Evolutionary conservation across 2,329 filamentous ascomycete genomes (phyloP).

Genomic region (Lachnellula subtilissima): DNA sequence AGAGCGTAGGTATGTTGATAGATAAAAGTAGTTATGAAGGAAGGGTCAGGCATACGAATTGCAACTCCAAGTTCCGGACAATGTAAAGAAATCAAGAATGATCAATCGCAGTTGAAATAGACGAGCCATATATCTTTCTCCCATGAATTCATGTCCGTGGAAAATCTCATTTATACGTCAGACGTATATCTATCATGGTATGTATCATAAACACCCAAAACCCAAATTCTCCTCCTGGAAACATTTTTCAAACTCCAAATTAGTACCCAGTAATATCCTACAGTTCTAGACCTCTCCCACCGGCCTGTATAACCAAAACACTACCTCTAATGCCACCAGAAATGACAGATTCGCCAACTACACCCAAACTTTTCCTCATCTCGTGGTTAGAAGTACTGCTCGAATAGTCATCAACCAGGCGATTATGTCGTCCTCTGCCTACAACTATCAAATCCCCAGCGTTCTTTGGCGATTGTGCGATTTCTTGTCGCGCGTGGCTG

Average conservation of each 20-base stretch:
- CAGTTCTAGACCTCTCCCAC: conserved; percentile 16
- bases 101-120: no score
- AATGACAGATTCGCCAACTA: conserved; percentile 56
- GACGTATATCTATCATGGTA: no score
- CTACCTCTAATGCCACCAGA: conserved; percentile 58
- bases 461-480: conserved; percentile 58
- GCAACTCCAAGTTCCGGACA: no score
- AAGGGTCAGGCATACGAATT: no score
- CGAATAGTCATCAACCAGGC: conserved; percentile 16
- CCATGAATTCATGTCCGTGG: no score
- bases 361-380: conserved; percentile 50
- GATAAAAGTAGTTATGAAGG: no score
- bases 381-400: conserved; percentile 32
- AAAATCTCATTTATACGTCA: no score
- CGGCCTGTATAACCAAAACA: conserved; percentile 65
- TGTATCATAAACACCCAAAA: no score
- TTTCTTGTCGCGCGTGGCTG: conserved; percentile 50
- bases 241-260: conserved; percentile 24
- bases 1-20: no score
- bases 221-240: no score
- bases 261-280: neutral
- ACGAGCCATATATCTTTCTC: no score
- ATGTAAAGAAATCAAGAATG: no score
- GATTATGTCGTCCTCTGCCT: conserved; percentile 40
- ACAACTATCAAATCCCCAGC: conserved; percentile 68